phyloP scores from a whole-genome alignment of 2,329 filamentous ascomycete species.

The Alternaria hordeiaustralica region DNA sequence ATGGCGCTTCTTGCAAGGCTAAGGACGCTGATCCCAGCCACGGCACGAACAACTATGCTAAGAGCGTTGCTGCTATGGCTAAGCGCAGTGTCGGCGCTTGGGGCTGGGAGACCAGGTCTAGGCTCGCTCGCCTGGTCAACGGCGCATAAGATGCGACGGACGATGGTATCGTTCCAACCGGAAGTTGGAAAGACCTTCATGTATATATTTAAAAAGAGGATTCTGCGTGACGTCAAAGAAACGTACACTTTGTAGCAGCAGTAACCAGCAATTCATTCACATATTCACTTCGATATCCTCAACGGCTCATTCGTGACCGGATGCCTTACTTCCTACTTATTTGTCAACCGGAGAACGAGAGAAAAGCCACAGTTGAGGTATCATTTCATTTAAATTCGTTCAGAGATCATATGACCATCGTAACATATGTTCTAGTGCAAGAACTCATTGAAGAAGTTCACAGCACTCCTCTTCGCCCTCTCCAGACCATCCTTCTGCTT shows the following conservation, averaged over 20 bases:
- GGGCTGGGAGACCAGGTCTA: constrained; percentile 26
- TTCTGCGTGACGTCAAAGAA: neutral
- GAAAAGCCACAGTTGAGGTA: neutral
- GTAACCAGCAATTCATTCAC: neutral
- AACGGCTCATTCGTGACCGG: neutral
- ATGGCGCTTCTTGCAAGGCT: constrained; percentile 43
- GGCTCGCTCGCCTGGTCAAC: constrained; percentile 15
- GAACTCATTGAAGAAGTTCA: constrained; percentile 42
- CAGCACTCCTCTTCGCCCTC: constrained; percentile 41
- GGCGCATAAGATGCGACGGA: neutral
- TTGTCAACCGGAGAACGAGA: fast-evolving
- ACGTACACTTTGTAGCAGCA: neutral
- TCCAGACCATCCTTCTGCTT: constrained; percentile 42
- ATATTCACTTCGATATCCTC: neutral
- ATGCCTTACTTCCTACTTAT: neutral
- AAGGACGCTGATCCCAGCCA: constrained; percentile 52
- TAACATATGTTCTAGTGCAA: constrained; percentile 28
- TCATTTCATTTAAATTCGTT: neutral
- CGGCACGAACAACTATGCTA: constrained; percentile 52
- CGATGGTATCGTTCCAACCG: neutral
- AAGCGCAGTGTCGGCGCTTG: constrained; percentile 22
- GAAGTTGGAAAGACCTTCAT: neutral
- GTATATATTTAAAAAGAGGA: constrained; percentile 6
- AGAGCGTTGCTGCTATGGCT: constrained; percentile 42
- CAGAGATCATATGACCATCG: neutral